These are phyloP conservation scores for Candolleomyces aberdarensis DNA, from an alignment of 768 basidiomycete species.

Conservation along the genomic window DNA sequence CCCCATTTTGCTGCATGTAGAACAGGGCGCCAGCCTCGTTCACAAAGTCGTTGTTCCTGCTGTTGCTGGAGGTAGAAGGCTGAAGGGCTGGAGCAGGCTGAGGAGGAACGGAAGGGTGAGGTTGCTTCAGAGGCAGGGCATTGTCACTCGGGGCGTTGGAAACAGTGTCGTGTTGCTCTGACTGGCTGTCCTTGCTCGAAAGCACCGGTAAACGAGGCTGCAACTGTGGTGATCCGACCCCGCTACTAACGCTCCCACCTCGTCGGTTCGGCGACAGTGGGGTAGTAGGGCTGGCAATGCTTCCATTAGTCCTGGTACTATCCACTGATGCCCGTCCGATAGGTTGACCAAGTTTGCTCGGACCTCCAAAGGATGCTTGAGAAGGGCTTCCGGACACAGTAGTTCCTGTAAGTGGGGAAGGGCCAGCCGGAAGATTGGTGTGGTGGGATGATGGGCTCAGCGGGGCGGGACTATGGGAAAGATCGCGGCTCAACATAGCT, in stretches of 20 bases:
- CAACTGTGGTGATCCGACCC: background rate
- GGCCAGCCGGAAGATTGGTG: background rate
- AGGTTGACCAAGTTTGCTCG: background rate
- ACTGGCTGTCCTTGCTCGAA: background rate
- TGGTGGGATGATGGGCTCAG: slow-evolving; percentile 6
- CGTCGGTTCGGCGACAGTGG: background rate
- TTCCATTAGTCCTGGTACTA: background rate
- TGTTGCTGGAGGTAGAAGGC: slow-evolving; percentile 14
- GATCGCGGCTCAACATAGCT: slow-evolving; percentile 10
- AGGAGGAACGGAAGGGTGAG: background rate
- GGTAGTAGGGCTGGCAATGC: background rate
- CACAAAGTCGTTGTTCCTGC: slow-evolving; percentile 32
- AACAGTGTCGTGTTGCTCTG: background rate
- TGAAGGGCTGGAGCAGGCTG: background rate
- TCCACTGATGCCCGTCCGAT: background rate
- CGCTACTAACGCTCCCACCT: background rate
- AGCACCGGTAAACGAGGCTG: background rate
- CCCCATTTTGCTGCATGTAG: slow-evolving; percentile 59
- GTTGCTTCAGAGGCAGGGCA: background rate
- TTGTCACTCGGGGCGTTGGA: background rate
- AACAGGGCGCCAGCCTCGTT: slow-evolving; percentile 63
- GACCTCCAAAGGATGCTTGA: background rate
- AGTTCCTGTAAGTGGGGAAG: slow-evolving; percentile 3
- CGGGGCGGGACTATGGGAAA: slow-evolving; percentile 18
- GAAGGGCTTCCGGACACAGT: background rate